Evolutionary conservation across 768 basidiomycete species (phyloP), one percentile per base, ranked within the genome.

Genomic region (Mycena olivaceomarginata): DNA sequence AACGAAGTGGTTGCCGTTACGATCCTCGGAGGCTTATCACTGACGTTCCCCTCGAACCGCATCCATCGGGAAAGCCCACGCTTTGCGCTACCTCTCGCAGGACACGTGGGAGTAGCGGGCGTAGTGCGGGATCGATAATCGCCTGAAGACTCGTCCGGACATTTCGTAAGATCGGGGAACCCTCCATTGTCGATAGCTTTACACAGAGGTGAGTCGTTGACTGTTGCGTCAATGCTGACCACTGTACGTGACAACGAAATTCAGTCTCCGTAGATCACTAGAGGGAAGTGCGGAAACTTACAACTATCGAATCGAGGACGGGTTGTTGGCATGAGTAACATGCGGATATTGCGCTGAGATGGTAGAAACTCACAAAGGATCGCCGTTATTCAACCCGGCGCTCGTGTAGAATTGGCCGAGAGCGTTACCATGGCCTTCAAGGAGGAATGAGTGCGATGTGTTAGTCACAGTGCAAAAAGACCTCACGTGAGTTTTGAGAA

Each of bases 131-230:
- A 62, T 62, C 60, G 60, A 62, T 62, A 62, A 62, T 62, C 60
- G 60, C 60, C 60, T 62, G 60, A 62, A 62, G 60, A 62, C 60
- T 62, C 60, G 39, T 62, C 60, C 60, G 60, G 60, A 18, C 60
- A 62, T 37, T 62, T 37, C 31, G 60, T 62, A 25, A 62, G 60
- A 62, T 62, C 60, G 7, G 60, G 60, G 18, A 40, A 39, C 39
- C 60, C 60, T 40, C 60, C 60, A 62, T 62, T 62, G 60, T 62
- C 60, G 60, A 62, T 40, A 39, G 60, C 60, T 62, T 62, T 62
- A 18, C 60, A 62, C 12, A 62, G 60, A 10, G 60, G 60, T 39
- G 60, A 62, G 37, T 62, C 60, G 60, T 62, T 62, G 2, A 62
- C 60, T 7, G 60, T 62, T 40, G 60, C 60, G 60, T 62, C 60